Evolutionary conservation across 768 basidiomycete genomes (phyloP).

Genomic region (Lactifluus echinatus): DNA sequence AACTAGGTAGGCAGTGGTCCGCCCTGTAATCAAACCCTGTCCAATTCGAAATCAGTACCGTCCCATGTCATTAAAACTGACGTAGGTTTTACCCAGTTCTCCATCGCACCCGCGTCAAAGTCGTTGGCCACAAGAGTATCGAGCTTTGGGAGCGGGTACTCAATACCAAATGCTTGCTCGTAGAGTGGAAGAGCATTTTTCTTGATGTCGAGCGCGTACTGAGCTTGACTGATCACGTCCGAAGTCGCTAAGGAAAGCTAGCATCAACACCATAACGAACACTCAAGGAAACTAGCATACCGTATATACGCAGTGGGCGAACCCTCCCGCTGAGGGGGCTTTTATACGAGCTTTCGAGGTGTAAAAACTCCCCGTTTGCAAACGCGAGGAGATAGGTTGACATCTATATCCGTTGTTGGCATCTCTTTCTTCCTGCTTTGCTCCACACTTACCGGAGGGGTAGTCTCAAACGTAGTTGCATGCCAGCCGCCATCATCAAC

Average conservation of each 20-base stretch:
- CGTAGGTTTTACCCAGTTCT: slow-evolving; percentile 57
- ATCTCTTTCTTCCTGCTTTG: background rate
- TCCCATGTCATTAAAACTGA: background rate
- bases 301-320: slow-evolving; percentile 79
- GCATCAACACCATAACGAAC: background rate
- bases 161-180: slow-evolving; percentile 86
- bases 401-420: slow-evolving; percentile 37
- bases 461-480: slow-evolving; percentile 69
- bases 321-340: slow-evolving; percentile 75
- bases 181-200: slow-evolving; percentile 77
- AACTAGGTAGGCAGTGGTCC: slow-evolving; percentile 72
- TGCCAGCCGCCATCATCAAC: slow-evolving; percentile 53
- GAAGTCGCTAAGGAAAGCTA: slow-evolving; percentile 48
- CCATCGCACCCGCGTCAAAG: slow-evolving; percentile 89
- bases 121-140: slow-evolving; percentile 88
- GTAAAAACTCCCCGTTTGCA: slow-evolving; percentile 72
- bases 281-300: slow-evolving; percentile 28
- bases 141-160: slow-evolving; percentile 88
- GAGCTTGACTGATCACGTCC: slow-evolving; percentile 74
- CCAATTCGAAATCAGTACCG: background rate
- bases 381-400: slow-evolving; percentile 85
- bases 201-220: slow-evolving; percentile 85
- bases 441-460: slow-evolving; percentile 47
- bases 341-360: slow-evolving; percentile 65
- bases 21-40: slow-evolving; percentile 79